Conservation (phyloP, 1,139 yeast genomes). For the Diutina rugosa region DNA sequence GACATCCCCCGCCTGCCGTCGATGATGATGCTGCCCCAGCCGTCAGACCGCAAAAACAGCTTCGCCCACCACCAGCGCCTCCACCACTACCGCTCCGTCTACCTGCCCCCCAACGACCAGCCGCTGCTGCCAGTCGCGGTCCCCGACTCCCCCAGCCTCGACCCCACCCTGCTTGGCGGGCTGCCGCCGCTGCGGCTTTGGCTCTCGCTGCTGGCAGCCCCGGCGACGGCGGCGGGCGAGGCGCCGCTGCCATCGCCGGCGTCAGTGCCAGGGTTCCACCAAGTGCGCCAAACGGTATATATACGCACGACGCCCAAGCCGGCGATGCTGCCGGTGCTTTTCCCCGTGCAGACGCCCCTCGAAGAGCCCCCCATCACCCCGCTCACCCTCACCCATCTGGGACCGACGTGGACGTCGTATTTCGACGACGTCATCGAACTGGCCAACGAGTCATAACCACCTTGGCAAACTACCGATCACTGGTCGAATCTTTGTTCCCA, state of each 20-base stretch:
- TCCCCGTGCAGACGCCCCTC: constrained; percentile 31
- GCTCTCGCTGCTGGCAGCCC: constrained; percentile 41
- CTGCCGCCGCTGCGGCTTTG: constrained; percentile 41
- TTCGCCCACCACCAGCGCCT: constrained; percentile 3
- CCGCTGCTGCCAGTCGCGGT: constrained; percentile 4
- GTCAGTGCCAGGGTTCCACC: background rate
- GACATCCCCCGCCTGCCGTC: constrained; percentile 9
- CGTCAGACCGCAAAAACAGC: constrained; percentile 2
- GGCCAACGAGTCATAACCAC: background rate
- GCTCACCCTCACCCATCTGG: constrained; percentile 13
- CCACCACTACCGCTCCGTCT: constrained; percentile 4
- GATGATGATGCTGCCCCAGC: background rate
- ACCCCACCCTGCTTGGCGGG: constrained; percentile 39
- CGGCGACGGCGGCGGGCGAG: constrained; percentile 9
- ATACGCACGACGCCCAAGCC: background rate
- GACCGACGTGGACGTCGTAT: background rate
- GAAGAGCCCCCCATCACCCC: constrained; percentile 39
- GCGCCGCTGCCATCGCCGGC: constrained; percentile 13
- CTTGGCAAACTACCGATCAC: no score
- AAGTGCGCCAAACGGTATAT: background rate
- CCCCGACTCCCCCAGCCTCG: constrained; percentile 41
- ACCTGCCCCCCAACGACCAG: constrained; percentile 4
- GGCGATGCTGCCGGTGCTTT: constrained; percentile 14
- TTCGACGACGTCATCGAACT: background rate
- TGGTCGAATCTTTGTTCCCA: no score